Percentiles rank a stretch among this genome's conserved stretches.
Conservation (phyloP, 192 early-diverging fungal species). For the Funneliformis geosporum region DNA sequence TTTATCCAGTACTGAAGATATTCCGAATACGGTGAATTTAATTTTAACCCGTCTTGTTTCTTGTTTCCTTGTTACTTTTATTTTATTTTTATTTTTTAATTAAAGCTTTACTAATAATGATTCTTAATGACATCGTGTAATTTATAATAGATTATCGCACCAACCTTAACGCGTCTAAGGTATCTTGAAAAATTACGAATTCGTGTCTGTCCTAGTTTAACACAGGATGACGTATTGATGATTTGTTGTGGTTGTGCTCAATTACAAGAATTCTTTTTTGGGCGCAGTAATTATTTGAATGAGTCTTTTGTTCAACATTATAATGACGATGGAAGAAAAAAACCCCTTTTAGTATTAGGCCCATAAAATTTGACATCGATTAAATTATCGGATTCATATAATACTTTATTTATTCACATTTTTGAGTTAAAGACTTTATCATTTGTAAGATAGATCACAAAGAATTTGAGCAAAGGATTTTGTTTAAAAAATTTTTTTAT, state of each 20-base stretch:
- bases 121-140: background rate
- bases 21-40: constrained; percentile 4
- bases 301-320: constrained; percentile 12
- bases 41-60: too few species aligned
- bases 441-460: too few species aligned
- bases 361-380: background rate
- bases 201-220: constrained; percentile 22
- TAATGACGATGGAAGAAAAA: constrained; percentile 16
- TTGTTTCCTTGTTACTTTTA: background rate
- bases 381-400: background rate
- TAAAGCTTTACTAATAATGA: background rate
- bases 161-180: background rate
- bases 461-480: background rate
- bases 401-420: too few species aligned
- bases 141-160: background rate
- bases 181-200: constrained; percentile 20
- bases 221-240: background rate
- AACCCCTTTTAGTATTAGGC: constrained; percentile 22
- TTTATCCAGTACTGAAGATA: constrained; percentile 32
- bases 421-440: too few species aligned
- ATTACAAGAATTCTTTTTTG: constrained; percentile 31
- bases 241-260: constrained; percentile 25
- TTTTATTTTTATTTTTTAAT: background rate
- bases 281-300: background rate
- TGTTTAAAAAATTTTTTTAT: background rate